Base-by-base conservation (phyloP, 176 grass and related monocot genomes). In the Aechmea fasciata region DNA sequence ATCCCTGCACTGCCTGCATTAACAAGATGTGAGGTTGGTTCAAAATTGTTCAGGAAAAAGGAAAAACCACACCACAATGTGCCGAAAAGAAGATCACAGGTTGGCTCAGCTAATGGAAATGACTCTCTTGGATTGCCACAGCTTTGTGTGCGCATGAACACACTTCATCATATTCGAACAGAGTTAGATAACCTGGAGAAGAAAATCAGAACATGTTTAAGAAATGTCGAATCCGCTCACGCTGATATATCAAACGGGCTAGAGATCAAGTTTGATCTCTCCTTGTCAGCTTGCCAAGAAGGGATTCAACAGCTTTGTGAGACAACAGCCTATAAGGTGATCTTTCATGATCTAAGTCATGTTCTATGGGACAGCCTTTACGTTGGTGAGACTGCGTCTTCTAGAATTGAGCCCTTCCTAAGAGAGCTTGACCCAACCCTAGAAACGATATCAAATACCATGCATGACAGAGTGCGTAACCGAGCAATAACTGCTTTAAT, bases 21-120 rank as follows among this genome's bases (percentile, higher is more conserved):
- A 76, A 97, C 94, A 0, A 75, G 94, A 71, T 97, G 94, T 8
- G 94, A 97, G 78, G 82, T 97, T 77, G 94, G 94, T 69, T 97
- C 94, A 13, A 97, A 92, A 68, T 64, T 85, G 14, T 83, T 83
- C 68, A 92, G 87, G 71, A 97, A 97, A 88, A 97, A 90, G 79
- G 91, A 97, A 61, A 91, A 97, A 53, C 80, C 81, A 48, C 82
- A 88, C 13, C 92, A 87, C 57, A 90, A 80, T 80, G 82, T 77
- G 22, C 86, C 81, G 77, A 86, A 83, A 80, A 78, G 86, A 5
- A 77, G 51, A 73, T 74, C 89, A 5, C 94, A 92, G 64, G 90
- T 88, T 72, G 80, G 78, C 76, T 76, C 81, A 68, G 64, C 74
- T 24, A 90, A 97, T 79, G 84, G 83, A 67, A 65, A 25, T 79